Evolutionary conservation across 2,329 filamentous ascomycete species (phyloP).

Genomic region (Monilinia fructigena): DNA sequence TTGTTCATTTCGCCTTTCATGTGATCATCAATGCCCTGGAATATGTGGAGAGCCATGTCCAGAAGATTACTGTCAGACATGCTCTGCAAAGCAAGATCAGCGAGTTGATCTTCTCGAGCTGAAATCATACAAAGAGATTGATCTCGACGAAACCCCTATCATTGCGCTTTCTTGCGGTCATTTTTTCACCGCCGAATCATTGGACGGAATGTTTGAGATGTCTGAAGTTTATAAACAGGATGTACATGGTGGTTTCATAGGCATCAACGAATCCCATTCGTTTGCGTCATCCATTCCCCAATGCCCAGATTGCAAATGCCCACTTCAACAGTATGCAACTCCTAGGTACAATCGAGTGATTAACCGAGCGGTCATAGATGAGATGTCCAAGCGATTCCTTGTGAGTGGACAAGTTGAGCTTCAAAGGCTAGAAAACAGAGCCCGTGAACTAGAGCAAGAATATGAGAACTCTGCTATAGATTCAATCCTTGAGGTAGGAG

Average conservation of each 20-base stretch:
- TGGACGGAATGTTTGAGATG: constrained; percentile 60
- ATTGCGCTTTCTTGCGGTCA: constrained; percentile 64
- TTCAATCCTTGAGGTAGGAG: not conserved
- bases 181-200: constrained; percentile 55
- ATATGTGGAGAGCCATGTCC: constrained; percentile 66
- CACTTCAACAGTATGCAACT: constrained; percentile 40
- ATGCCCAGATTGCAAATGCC: constrained; percentile 41
- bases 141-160: constrained; percentile 59
- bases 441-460: constrained; percentile 29
- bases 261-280: constrained; percentile 35
- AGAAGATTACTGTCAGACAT: constrained; percentile 54
- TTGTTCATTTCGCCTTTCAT: constrained; percentile 53
- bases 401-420: constrained; percentile 36
- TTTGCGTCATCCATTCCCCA: constrained; percentile 35
- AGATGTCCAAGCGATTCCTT: constrained; percentile 43
- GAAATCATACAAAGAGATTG: constrained; percentile 54
- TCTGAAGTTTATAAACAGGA: constrained; percentile 38
- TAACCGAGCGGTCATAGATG: constrained; percentile 42
- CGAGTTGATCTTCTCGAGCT: constrained; percentile 58
- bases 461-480: constrained; percentile 21
- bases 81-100: constrained; percentile 45
- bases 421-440: constrained; percentile 31
- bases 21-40: constrained; percentile 63
- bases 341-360: constrained; percentile 43
- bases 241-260: constrained; percentile 35